phyloP scores from a whole-genome alignment of 805 yeast genomes.

The Hanseniaspora taiwanica region DNA sequence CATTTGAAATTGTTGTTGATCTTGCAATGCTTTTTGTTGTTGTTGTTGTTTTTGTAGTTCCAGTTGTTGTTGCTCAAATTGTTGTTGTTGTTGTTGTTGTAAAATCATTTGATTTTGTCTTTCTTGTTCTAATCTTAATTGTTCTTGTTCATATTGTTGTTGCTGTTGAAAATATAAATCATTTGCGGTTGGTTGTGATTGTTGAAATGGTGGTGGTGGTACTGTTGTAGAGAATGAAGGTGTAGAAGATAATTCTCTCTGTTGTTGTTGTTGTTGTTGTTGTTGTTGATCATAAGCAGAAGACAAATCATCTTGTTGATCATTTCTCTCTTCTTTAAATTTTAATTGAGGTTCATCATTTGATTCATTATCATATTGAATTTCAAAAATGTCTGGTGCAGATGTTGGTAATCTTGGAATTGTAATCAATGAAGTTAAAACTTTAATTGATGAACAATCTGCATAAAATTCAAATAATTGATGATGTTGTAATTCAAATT shows the following conservation, averaged over 20 bases:
- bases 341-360: not conserved
- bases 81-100: slow-evolving; percentile 63
- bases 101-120: slow-evolving; percentile 42
- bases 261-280: no score
- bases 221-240: not conserved
- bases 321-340: slow-evolving; percentile 5
- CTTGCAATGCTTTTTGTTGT: slow-evolving; percentile 60
- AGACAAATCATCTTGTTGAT: slow-evolving; percentile 4
- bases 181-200: slow-evolving; percentile 40
- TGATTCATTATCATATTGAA: slow-evolving; percentile 16
- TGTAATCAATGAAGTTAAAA: slow-evolving; percentile 65
- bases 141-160: slow-evolving; percentile 38
- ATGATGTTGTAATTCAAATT: slow-evolving; percentile 47
- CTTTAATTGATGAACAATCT: slow-evolving; percentile 76
- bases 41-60: slow-evolving; percentile 60
- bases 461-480: slow-evolving; percentile 73
- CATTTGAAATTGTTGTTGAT: slow-evolving; percentile 52
- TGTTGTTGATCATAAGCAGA: slow-evolving; percentile 10
- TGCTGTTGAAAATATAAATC: slow-evolving; percentile 36
- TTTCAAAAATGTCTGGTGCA: slow-evolving; percentile 23
- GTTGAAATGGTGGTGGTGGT: slow-evolving; percentile 25
- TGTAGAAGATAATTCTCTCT: no score
- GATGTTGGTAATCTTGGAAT: slow-evolving; percentile 32
- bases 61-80: slow-evolving; percentile 57
- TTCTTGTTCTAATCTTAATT: slow-evolving; percentile 44